Evolutionary conservation across 2,329 filamentous ascomycete genomes (phyloP).

Genomic region (Beauveria brongniartii): DNA sequence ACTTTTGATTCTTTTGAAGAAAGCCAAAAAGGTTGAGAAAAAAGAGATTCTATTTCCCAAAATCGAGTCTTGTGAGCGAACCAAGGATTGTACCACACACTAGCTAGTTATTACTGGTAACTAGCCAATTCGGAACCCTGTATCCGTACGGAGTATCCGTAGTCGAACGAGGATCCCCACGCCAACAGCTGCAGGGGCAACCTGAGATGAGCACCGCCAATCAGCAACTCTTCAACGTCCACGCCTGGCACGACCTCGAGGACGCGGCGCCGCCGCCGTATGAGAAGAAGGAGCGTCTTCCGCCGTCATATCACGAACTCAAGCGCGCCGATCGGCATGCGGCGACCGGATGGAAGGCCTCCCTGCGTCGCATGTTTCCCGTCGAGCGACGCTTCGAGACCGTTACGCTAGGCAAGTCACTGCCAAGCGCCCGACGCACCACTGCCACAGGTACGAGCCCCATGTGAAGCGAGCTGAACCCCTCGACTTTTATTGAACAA

Average conservation of each 20-base stretch:
- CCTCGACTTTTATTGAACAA: neutral
- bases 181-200: neutral
- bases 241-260: neutral
- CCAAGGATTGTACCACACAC: neutral
- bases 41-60: neutral
- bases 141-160: no score
- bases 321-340: neutral
- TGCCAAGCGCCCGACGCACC: neutral
- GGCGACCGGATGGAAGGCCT: neutral
- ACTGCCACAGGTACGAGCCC: neutral
- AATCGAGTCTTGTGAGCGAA: neutral
- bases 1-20: neutral
- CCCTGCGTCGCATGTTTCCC: constrained; percentile 3
- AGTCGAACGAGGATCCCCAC: neutral
- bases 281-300: constrained; percentile 2
- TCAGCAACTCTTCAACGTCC: neutral
- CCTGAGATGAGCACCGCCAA: neutral
- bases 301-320: constrained; percentile 6
- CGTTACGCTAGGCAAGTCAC: constrained; percentile 2
- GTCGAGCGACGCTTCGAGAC: constrained; percentile 4
- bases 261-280: constrained; percentile 2
- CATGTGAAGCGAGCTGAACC: neutral
- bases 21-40: neutral
- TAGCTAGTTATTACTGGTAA: no score
- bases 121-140: no score